Conservation (phyloP, 441 rosid species). For the Croton laevigatus region DNA sequence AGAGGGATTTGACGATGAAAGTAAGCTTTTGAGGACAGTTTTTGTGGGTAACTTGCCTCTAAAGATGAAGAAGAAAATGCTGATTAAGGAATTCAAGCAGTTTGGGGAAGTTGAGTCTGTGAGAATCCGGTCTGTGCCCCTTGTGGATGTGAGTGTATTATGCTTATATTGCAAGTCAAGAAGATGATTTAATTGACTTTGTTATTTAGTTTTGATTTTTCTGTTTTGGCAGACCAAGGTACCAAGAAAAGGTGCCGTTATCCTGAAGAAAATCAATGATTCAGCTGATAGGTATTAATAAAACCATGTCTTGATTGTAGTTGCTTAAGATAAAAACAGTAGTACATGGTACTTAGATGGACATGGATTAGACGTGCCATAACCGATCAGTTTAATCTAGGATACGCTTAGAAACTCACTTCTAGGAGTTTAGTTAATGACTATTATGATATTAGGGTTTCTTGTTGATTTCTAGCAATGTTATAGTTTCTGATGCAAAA, state of each 20-base stretch:
- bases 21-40: conserved; percentile 81
- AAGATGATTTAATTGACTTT: background rate
- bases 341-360: background rate
- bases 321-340: background rate
- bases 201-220: conserved; percentile 3
- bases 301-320: background rate
- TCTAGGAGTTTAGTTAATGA: background rate
- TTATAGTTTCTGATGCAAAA: background rate
- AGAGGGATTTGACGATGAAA: conserved; percentile 88
- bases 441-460: background rate
- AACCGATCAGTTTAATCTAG: background rate
- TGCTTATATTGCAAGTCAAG: background rate
- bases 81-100: conserved; percentile 68
- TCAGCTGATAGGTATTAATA: conserved; percentile 63
- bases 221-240: conserved; percentile 62
- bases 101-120: conserved; percentile 88
- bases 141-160: conserved; percentile 62
- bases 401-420: background rate
- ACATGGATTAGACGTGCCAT: background rate
- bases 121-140: conserved; percentile 87
- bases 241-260: conserved; percentile 79
- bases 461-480: background rate
- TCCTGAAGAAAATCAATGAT: conserved; percentile 72
- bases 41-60: conserved; percentile 90
- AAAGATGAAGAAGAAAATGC: conserved; percentile 73